These are phyloP conservation scores for Harringtonia lauricola DNA, from an alignment of 2,329 filamentous ascomycete genomes.

Conservation along the genomic window DNA sequence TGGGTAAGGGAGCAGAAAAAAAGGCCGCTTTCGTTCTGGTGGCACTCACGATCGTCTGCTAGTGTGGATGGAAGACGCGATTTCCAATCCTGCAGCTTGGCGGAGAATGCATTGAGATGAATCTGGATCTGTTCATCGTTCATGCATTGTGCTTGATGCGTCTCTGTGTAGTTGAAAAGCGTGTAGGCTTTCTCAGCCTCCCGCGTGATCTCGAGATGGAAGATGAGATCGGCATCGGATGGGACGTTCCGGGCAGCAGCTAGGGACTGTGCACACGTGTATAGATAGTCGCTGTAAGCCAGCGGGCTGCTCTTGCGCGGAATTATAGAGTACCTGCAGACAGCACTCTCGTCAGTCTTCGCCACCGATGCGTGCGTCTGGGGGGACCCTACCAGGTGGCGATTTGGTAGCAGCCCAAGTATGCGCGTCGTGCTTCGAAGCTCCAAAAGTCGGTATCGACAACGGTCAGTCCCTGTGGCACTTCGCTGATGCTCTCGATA, in stretches of 20 bases:
- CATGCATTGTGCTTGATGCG: background rate
- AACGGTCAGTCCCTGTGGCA: background rate
- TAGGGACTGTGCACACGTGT: background rate
- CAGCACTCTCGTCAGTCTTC: background rate
- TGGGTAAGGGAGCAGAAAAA: no score
- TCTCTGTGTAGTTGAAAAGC: slow-evolving; percentile 4
- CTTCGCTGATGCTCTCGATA: background rate
- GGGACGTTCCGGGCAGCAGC: background rate
- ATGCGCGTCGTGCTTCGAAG: background rate
- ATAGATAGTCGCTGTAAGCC: slow-evolving; percentile 1
- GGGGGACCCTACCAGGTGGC: background rate
- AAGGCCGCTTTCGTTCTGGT: background rate
- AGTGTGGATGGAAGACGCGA: background rate
- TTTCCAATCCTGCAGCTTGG: background rate
- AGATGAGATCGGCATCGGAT: background rate
- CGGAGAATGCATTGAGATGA: background rate
- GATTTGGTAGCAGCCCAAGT: slow-evolving; percentile 5
- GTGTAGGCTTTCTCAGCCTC: slow-evolving; percentile 3
- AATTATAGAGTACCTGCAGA: slow-evolving; percentile 1
- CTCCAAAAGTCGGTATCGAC: slow-evolving; percentile 2
- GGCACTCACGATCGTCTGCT: background rate
- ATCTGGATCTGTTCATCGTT: slow-evolving; percentile 5
- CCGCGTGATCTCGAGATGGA: slow-evolving; percentile 1
- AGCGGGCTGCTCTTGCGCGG: slow-evolving; percentile 2
- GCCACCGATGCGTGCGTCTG: background rate